These are phyloP conservation scores for Cyclotella kingstonii DNA, from an alignment of 108 stramenopile genomes.

Conservation along the genomic window DNA sequence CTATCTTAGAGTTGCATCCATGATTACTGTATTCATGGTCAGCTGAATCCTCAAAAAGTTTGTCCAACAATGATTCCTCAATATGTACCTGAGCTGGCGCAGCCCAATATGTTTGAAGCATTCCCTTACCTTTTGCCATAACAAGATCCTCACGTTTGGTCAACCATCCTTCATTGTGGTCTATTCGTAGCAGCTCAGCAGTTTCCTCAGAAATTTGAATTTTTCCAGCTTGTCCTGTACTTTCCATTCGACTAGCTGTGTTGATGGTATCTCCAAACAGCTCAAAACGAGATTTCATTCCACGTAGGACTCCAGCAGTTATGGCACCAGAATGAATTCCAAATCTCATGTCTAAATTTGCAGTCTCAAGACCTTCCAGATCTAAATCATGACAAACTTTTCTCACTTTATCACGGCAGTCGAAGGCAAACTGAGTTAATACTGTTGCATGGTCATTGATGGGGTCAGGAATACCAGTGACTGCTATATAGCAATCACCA, in stretches of 20 bases:
- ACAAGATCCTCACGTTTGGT: constrained; percentile 32
- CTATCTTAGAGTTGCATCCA: too few relatives aligned
- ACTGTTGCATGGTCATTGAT: constrained; percentile 55
- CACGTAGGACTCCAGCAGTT: constrained; percentile 61
- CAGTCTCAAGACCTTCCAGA: constrained; percentile 30
- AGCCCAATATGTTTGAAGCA: constrained; percentile 61
- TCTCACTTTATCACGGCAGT: constrained; percentile 49
- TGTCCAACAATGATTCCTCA: not conserved
- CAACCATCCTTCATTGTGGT: constrained; percentile 55
- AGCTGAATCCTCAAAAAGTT: too few relatives aligned
- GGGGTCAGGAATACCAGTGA: constrained; percentile 56
- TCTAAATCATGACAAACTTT: constrained; percentile 23
- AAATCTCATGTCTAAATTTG: constrained; percentile 44
- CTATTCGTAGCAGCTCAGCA: constrained; percentile 40
- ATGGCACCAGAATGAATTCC: constrained; percentile 65
- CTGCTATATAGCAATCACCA: constrained; percentile 69
- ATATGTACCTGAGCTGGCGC: not conserved
- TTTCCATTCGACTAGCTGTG: constrained; percentile 55
- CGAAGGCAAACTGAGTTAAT: constrained; percentile 49
- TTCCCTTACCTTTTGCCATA: constrained; percentile 63
- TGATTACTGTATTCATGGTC: too few relatives aligned
- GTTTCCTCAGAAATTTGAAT: constrained; percentile 59
- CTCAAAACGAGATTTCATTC: constrained; percentile 58
- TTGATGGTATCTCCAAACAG: constrained; percentile 78
- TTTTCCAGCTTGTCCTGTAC: constrained; percentile 37